These are phyloP conservation scores for Suillus variegatus DNA, from an alignment of 768 basidiomycete genomes.

Conservation along the genomic window DNA sequence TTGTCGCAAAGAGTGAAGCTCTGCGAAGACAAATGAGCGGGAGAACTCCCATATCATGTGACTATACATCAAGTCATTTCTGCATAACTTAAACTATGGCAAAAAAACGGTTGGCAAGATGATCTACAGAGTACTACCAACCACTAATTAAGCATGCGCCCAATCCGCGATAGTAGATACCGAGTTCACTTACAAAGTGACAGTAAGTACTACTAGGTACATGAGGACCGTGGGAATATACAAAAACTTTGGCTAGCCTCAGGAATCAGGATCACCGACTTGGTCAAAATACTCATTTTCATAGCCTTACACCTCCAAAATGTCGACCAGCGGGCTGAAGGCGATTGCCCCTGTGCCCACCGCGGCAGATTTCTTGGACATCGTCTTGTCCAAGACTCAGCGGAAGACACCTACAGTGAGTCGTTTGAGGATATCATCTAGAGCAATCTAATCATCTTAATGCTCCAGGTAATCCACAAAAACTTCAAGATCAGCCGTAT, in stretches of 20 bases:
- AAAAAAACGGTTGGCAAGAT: not conserved
- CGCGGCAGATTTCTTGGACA: constrained; percentile 92
- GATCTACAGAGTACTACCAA: not conserved
- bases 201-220: not conserved
- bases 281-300: not conserved
- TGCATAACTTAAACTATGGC: not conserved
- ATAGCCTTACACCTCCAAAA: constrained; percentile 24
- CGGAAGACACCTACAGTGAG: constrained; percentile 93
- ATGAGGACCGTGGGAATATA: constrained; percentile 7
- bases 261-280: not conserved
- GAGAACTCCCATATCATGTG: too few relatives aligned
- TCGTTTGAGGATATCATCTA: not conserved
- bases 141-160: too few relatives aligned
- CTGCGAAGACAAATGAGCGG: too few relatives aligned
- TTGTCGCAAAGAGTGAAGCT: too few relatives aligned
- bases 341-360: constrained; percentile 99
- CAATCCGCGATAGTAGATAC: too few relatives aligned
- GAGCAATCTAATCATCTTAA: constrained; percentile 6
- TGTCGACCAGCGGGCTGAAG: constrained; percentile 91
- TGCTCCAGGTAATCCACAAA: constrained; percentile 88
- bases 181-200: not conserved
- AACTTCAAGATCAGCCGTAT: constrained; percentile 99
- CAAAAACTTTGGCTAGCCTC: not conserved
- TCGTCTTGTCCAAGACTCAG: constrained; percentile 92
- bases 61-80: too few relatives aligned